Evolutionary conservation across 1,139 yeast species (phyloP).

Genomic region (Protomyces inouyei): DNA sequence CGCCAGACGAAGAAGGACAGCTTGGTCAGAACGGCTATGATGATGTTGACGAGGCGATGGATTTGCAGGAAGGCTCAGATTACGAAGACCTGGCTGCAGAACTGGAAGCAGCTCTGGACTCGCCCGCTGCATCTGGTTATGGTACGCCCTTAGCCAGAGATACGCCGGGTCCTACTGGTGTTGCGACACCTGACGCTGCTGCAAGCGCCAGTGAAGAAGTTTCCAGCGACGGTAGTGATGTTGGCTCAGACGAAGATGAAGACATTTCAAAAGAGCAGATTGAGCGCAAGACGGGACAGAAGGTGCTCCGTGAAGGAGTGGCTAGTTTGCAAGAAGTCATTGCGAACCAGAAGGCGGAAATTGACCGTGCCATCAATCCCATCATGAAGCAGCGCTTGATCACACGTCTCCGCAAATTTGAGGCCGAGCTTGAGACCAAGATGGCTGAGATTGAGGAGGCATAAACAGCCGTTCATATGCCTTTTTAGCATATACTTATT

Average conservation of each 20-base stretch:
- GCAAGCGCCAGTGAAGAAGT: conserved; percentile 39
- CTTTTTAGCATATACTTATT: too few species aligned
- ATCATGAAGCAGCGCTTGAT: conserved; percentile 82
- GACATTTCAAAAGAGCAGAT: conserved; percentile 45
- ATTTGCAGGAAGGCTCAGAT: conserved; percentile 31
- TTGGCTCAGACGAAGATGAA: conserved; percentile 52
- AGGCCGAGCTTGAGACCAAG: conserved; percentile 78
- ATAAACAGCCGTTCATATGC: neutral
- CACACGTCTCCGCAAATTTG: conserved; percentile 72
- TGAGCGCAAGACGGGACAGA: conserved; percentile 54
- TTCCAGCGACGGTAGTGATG: conserved; percentile 48
- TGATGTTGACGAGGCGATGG: conserved; percentile 16
- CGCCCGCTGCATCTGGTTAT: neutral
- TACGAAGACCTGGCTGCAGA: conserved; percentile 37
- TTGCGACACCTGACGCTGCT: conserved; percentile 1
- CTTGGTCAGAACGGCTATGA: neutral
- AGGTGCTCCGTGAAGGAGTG: conserved; percentile 77
- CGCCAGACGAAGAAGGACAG: conserved; percentile 35
- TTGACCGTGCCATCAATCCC: conserved; percentile 75
- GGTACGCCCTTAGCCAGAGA: conserved; percentile 29
- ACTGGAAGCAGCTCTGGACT: conserved; percentile 36
- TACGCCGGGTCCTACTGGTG: conserved; percentile 37
- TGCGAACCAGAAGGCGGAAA: conserved; percentile 66
- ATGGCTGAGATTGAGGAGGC: conserved; percentile 42
- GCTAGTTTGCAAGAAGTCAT: conserved; percentile 76